Conservation (phyloP, 345 rosid species). For the Geranium brycei region DNA sequence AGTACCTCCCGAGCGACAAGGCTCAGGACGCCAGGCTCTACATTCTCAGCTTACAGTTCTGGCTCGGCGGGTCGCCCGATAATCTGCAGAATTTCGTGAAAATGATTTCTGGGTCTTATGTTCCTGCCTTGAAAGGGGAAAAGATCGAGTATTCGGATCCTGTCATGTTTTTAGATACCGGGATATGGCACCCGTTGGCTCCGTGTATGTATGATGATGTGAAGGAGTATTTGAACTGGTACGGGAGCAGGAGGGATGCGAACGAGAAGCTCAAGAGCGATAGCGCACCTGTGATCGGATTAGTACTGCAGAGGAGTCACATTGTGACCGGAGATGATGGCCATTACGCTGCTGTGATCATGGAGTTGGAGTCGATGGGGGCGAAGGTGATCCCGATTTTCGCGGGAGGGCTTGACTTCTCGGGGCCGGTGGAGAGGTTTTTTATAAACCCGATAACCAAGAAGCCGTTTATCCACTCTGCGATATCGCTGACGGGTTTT, state of each 20-base stretch:
- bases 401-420: constrained; percentile 89
- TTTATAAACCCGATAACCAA: constrained; percentile 56
- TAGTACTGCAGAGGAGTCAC: constrained; percentile 91
- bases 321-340: constrained; percentile 96
- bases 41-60: constrained; percentile 89
- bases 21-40: constrained; percentile 98
- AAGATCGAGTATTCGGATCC: constrained; percentile 80
- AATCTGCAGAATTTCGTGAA: constrained; percentile 87
- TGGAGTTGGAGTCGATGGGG: constrained; percentile 96
- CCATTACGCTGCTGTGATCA: constrained; percentile 92
- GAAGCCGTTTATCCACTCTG: constrained; percentile 64
- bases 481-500: constrained; percentile 74
- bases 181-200: constrained; percentile 97
- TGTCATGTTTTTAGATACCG: constrained; percentile 75
- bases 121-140: constrained; percentile 68
- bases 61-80: constrained; percentile 98
- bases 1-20: constrained; percentile 92
- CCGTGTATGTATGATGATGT: constrained; percentile 91
- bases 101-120: constrained; percentile 84
- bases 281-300: constrained; percentile 64
- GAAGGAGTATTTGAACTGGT: constrained; percentile 93
- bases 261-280: constrained; percentile 54
- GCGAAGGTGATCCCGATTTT: constrained; percentile 91
- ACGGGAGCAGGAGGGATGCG: constrained; percentile 70
- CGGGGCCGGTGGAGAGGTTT: constrained; percentile 79